These are phyloP conservation scores for Aristolochia contorta DNA, from an alignment of 164 flowering plant genomes.

Conservation along the genomic window DNA sequence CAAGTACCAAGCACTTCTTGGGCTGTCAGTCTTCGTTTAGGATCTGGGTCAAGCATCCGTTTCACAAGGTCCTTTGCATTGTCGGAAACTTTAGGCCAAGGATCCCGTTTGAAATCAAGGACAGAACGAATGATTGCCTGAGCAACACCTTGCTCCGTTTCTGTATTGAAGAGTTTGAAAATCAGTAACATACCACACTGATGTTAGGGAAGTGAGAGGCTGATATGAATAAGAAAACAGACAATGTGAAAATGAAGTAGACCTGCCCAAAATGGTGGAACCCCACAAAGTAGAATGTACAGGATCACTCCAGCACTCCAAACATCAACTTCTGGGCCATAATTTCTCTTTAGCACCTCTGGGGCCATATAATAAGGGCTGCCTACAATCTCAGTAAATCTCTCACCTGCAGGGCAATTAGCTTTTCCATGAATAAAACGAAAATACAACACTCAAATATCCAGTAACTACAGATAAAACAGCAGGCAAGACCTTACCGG, in stretches of 20 bases:
- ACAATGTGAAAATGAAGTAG: constrained; percentile 6
- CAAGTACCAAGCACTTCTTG: constrained; percentile 78
- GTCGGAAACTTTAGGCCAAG: constrained; percentile 93
- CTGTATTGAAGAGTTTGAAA: constrained; percentile 29
- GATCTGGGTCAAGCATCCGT: constrained; percentile 90
- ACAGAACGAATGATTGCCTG: constrained; percentile 85
- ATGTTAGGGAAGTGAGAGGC: neutral
- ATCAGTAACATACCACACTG: neutral
- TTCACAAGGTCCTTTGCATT: constrained; percentile 88
- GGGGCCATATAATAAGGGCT: constrained; percentile 99
- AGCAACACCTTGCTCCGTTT: constrained; percentile 96
- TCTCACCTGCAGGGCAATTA: constrained; percentile 43
- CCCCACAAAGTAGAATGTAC: constrained; percentile 84
- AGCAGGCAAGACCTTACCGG: constrained; percentile 34
- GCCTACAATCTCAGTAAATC: constrained; percentile 79
- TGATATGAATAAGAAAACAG: neutral
- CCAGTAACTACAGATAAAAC: neutral
- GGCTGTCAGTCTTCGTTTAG: constrained; percentile 64
- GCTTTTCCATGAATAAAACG: neutral
- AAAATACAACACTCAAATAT: neutral
- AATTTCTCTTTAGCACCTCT: constrained; percentile 77
- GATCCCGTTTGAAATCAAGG: constrained; percentile 78
- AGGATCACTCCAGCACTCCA: constrained; percentile 97
- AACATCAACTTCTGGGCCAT: constrained; percentile 85
- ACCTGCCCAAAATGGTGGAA: constrained; percentile 99